Evolutionary conservation across 768 basidiomycete species (phyloP).

Genomic region (Tricholoma flavovirens): DNA sequence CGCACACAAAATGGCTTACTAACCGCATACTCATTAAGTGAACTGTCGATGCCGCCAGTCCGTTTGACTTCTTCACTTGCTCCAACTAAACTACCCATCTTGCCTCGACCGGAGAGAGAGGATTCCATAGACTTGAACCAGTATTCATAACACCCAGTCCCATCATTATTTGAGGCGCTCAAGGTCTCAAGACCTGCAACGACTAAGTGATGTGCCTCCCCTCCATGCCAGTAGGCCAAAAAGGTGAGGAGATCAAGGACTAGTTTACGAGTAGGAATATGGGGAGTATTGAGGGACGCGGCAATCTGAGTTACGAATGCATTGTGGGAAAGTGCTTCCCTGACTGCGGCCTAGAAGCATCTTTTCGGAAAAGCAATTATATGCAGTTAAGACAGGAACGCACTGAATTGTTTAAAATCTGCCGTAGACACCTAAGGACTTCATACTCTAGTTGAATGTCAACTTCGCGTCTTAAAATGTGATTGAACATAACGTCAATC

Average conservation of each 20-base stretch:
- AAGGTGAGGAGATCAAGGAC: constrained; percentile 77
- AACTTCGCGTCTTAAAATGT: constrained; percentile 41
- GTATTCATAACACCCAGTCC: constrained; percentile 65
- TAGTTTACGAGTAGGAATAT: constrained; percentile 71
- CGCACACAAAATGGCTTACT: constrained; percentile 20
- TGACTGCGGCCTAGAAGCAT: constrained; percentile 49
- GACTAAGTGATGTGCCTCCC: constrained; percentile 59
- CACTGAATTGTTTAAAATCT: constrained; percentile 67
- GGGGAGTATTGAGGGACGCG: constrained; percentile 75
- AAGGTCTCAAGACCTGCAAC: constrained; percentile 70
- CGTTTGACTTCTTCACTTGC: constrained; percentile 87
- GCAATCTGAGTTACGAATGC: constrained; percentile 74
- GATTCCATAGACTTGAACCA: constrained; percentile 85
- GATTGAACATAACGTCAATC: constrained; percentile 2
- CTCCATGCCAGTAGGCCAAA: constrained; percentile 60
- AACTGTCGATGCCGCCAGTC: constrained; percentile 56
- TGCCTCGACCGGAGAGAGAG: constrained; percentile 77
- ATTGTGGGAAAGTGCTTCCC: constrained; percentile 69
- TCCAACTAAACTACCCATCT: constrained; percentile 93
- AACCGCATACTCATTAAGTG: constrained; percentile 84
- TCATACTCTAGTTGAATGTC: constrained; percentile 82
- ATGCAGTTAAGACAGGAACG: constrained; percentile 7
- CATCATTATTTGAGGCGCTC: constrained; percentile 59
- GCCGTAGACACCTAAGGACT: constrained; percentile 80
- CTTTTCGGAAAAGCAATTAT: constrained; percentile 1